Evolutionary conservation across 2,329 filamentous ascomycete genomes (phyloP), one percentile per base, ranked within the genome.

Genomic region (Aurifilum marmelostoma): DNA sequence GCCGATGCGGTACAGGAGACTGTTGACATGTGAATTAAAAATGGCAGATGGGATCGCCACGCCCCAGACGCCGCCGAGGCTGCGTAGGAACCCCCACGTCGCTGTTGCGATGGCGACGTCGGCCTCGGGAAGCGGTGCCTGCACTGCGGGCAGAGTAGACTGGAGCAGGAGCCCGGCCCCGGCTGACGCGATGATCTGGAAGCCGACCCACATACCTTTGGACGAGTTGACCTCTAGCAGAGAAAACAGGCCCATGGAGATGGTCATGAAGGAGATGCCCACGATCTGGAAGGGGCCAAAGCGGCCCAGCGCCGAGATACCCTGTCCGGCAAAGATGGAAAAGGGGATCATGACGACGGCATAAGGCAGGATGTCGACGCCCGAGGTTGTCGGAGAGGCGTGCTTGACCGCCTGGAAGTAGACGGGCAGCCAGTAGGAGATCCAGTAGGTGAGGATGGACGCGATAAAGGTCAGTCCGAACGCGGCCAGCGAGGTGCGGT

Each of bases 1-100:
- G 43, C 14, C 2, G 1, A 18, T 47, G 2, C 16, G 14, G 1
- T 4, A 18, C 2, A 47, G 11, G 16, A 21, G 4, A 18, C 34
- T n/a, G 41, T 63, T 21, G 2, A 63, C n/a, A 5, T 3, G 52
- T 9, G 70, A 72, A 60, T 77, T 75, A 72, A 83, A 83, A n/a
- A 81, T 77, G 0, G 77, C 74, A 1, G 76, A 76, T 1, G 78
- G 79, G 11, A 84, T 74, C 0, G 79, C 77, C 0, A 83, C 78
- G 6, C 82, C 82, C 32, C 83, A 75, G 4, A 81, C 78, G 12
- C 78, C 76, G 0, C 82, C 82, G 9, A 83, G 77, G 8, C 76
- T 77, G 6, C 83, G 76, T 60, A 82, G 75, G 70, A 84, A 85
- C 0, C 75, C 75, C 73, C 77, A 81, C 39, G 81, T 79, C 2